phyloP scores from a whole-genome alignment of 306 rosid species.

The Pachyrhizus erosus region DNA sequence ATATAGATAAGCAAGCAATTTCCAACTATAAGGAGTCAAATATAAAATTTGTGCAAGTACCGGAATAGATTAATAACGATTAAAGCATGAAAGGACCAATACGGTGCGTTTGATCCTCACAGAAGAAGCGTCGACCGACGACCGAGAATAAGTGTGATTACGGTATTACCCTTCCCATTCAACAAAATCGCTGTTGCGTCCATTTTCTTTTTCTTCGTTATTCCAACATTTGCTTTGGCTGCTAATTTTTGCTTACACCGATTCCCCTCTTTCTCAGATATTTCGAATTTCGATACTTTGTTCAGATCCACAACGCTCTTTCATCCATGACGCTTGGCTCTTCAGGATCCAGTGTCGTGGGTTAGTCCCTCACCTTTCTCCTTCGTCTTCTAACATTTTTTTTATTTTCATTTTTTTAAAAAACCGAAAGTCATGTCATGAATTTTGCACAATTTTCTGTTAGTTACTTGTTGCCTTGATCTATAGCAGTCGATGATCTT shows the following conservation, averaged over 20 bases:
- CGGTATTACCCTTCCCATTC: neutral
- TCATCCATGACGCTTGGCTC: conserved; percentile 97
- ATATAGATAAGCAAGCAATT: too few relatives aligned
- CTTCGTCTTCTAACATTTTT: too few relatives aligned
- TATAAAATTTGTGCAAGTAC: too few relatives aligned
- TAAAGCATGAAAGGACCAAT: neutral
- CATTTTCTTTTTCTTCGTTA: neutral
- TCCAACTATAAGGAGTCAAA: too few relatives aligned
- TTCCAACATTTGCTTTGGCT: neutral
- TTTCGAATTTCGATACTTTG: conserved; percentile 34
- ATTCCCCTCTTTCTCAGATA: conserved; percentile 44
- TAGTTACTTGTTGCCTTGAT: conserved; percentile 25
- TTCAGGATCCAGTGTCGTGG: conserved; percentile 95
- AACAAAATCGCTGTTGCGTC: neutral
- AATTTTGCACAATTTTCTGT: conserved; percentile 3
- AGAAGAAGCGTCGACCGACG: neutral
- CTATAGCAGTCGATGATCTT: neutral
- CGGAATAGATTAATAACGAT: too few relatives aligned
- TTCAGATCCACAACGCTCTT: conserved; percentile 68
- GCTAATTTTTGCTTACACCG: neutral
- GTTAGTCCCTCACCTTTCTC: conserved; percentile 55
- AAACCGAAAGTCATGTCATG: neutral
- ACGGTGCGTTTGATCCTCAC: neutral
- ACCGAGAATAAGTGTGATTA: neutral
- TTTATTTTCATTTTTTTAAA: neutral